Evolutionary conservation across 108 stramenopile genomes (phyloP), one percentile per base, ranked within the genome.

Genomic region (Pseudonitzschia multiseries): DNA sequence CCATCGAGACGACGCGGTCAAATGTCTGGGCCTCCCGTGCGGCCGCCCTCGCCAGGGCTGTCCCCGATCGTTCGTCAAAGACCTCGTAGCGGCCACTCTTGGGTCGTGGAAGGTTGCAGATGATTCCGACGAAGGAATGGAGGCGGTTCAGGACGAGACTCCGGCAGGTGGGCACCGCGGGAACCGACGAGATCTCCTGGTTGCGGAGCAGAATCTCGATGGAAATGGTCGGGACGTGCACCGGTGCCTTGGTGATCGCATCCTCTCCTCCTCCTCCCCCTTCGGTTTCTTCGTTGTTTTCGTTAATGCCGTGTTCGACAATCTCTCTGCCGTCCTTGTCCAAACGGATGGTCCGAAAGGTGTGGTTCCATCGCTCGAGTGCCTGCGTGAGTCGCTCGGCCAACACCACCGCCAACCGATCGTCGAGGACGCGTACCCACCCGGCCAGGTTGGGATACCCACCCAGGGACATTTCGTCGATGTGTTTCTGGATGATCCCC

Each of bases 21-120:
- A 94, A 94, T 4, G 78, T 88, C 28, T 71, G 57, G 4, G 65
- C 57, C 21, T 54, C 72, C 24, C 18, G 20, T n/a, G n/a, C n/a
- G 13, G 44, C 21, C 0, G 57, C 70, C 15, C 24, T 24, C 22
- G 74, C 22, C 32, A 53, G 50, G 4, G 24, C 61, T 3, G 50
- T 74, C 9, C 31, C 61, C 32, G 80, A 63, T 24, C 57, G 42
- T 52, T 75, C 88, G 57, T 88, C 93, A 63, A 98, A 96, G 17
- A 96, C 96, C 57, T 96, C 95, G 57, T 92, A 98, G 20, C 94
- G 90, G 9, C 87, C 86, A 77, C 92, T 89, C 24, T 84, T 87
- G 22, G 91, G 95, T 70, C 93, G 87, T 26, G 89, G 91, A 32
- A 95, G 77, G 60, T 84, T 84, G 66, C 92, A 93, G 8, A 92